Percentiles rank a stretch among this genome's conserved stretches.
Evolutionary conservation across 768 basidiomycete species (phyloP).

Genomic region (Rhodotorula babjevae): DNA sequence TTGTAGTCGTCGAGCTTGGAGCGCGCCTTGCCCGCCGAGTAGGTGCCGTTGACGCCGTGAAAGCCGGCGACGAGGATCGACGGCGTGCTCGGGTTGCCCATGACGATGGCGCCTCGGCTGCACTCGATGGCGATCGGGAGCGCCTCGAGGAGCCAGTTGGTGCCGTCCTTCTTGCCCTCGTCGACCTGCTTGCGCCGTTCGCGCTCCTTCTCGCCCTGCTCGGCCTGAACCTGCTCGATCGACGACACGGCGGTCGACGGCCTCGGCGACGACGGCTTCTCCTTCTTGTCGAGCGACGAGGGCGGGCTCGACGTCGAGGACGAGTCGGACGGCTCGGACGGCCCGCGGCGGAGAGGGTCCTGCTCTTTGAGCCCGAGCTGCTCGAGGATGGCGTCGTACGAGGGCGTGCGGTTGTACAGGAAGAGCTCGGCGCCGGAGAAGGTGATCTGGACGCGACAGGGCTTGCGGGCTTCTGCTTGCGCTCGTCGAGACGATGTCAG

Average conservation of each 20-base stretch:
- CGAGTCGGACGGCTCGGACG: not conserved
- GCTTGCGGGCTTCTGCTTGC: slow-evolving; percentile 48
- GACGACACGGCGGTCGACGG: not conserved
- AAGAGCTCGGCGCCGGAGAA: slow-evolving; percentile 88
- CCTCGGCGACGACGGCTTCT: not conserved
- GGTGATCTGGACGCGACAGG: slow-evolving; percentile 75
- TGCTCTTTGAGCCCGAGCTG: slow-evolving; percentile 46
- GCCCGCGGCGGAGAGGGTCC: not conserved
- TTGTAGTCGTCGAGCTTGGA: slow-evolving; percentile 80
- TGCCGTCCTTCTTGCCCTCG: slow-evolving; percentile 22
- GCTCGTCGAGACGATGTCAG: too few relatives aligned
- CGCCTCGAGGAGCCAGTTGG: slow-evolving; percentile 63
- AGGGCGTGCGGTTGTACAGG: slow-evolving; percentile 80
- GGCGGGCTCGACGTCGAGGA: not conserved
- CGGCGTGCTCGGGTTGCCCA: slow-evolving; percentile 81
- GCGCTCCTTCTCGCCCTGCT: slow-evolving; percentile 17
- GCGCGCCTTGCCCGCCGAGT: slow-evolving; percentile 64
- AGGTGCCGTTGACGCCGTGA: slow-evolving; percentile 67
- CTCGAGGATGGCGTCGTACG: slow-evolving; percentile 79
- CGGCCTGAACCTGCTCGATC: slow-evolving; percentile 1
- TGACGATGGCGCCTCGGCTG: slow-evolving; percentile 71
- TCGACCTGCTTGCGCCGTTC: slow-evolving; percentile 10
- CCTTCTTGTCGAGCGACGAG: not conserved
- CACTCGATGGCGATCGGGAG: slow-evolving; percentile 76
- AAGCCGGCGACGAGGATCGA: slow-evolving; percentile 78